phyloP scores from a whole-genome alignment of 805 yeast species.

The Lachancea quebecensis region DNA sequence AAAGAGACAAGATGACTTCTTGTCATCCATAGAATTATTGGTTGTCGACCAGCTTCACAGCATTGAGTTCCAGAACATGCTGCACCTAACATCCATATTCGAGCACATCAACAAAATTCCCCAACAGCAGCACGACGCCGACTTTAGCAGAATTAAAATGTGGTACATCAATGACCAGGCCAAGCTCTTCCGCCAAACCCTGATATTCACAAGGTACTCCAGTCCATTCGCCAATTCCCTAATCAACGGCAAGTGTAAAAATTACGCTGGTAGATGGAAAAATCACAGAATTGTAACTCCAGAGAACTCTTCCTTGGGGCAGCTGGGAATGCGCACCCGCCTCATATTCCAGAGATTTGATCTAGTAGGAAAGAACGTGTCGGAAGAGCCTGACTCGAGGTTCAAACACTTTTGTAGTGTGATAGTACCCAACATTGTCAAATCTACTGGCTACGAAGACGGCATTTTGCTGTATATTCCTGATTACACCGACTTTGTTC shows the following conservation, averaged over 20 bases:
- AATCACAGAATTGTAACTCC: constrained; percentile 43
- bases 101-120: constrained; percentile 74
- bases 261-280: constrained; percentile 55
- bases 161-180: constrained; percentile 87
- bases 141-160: constrained; percentile 85
- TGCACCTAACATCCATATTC: constrained; percentile 66
- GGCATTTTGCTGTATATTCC: constrained; percentile 82
- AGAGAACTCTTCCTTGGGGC: constrained; percentile 49
- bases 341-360: constrained; percentile 71
- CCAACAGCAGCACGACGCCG: constrained; percentile 70
- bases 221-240: constrained; percentile 79
- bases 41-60: constrained; percentile 80
- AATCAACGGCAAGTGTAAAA: constrained; percentile 41
- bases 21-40: constrained; percentile 80
- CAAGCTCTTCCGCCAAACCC: constrained; percentile 62
- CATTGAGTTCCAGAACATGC: constrained; percentile 89
- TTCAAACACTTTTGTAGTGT: constrained; percentile 74
- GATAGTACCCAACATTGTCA: constrained; percentile 60
- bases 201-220: constrained; percentile 64
- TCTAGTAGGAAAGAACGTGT: constrained; percentile 38
- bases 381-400: constrained; percentile 72
- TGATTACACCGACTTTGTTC: constrained; percentile 75
- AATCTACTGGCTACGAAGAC: constrained; percentile 52
- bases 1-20: constrained; percentile 68
- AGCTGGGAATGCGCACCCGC: constrained; percentile 58